Percentiles rank a stretch among this genome's conserved stretches.
phyloP scores from a whole-genome alignment of 192 early-diverging fungal genomes.

The Gamsiella multidivaricata region DNA sequence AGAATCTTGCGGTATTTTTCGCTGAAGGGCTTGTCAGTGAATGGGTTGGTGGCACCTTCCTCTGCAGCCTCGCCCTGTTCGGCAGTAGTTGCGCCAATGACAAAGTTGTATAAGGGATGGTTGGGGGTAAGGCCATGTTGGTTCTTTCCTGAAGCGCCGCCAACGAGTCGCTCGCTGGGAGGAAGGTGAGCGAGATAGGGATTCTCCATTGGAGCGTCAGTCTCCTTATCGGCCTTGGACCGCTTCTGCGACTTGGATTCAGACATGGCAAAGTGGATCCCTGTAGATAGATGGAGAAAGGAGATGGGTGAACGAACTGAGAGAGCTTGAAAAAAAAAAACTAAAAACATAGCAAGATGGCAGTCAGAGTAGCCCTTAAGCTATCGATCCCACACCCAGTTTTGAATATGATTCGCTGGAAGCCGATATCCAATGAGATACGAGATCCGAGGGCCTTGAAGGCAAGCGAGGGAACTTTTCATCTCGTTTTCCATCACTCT shows the following conservation, averaged over 20 bases:
- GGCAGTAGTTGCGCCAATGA: slow-evolving; percentile 85
- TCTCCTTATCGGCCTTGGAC: slow-evolving; percentile 30
- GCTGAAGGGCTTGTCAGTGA: slow-evolving; percentile 82
- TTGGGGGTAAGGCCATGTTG: slow-evolving; percentile 17
- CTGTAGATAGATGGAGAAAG: not conserved
- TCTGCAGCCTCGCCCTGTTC: slow-evolving; percentile 85
- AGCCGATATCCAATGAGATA: not conserved
- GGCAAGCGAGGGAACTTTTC: too few species aligned
- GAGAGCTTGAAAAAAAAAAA: slow-evolving; percentile 1
- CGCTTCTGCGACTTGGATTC: slow-evolving; percentile 47
- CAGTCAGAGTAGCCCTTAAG: not conserved
- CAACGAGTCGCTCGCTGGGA: slow-evolving; percentile 33
- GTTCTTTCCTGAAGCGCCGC: slow-evolving; percentile 24
- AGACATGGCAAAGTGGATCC: slow-evolving; percentile 20
- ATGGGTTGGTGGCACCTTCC: slow-evolving; percentile 78
- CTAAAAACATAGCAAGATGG: not conserved
- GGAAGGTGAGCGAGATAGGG: slow-evolving; percentile 67
- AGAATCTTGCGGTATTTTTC: slow-evolving; percentile 90
- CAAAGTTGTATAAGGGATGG: slow-evolving; percentile 61
- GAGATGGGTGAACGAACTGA: not conserved
- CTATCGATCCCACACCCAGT: not conserved
- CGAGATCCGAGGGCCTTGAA: not conserved
- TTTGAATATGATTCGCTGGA: too few species aligned
- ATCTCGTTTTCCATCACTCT: not conserved
- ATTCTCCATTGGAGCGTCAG: slow-evolving; percentile 54